Evolutionary conservation across 257 asterid genomes (phyloP), one percentile per base, ranked within the genome.

Genomic region (Nicotiana noctiflora): DNA sequence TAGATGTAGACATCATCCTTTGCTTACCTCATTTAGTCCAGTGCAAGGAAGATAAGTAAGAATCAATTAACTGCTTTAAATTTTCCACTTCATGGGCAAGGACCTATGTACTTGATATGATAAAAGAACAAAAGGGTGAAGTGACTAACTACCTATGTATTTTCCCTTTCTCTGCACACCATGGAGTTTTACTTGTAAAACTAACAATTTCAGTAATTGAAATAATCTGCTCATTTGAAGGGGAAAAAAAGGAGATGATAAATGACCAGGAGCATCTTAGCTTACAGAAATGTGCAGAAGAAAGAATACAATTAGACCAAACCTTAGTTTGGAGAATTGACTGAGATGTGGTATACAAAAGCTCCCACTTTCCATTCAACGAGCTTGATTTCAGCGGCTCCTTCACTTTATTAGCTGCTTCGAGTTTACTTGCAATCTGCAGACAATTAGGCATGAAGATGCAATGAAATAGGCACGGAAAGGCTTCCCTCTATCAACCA

Each of bases 311-410:
- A 72, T 13, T 4, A 23, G 61, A 6, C 6, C 37, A 12, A 14
- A 88, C 96, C 91, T 84, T 74, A 31, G 83, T 81, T 82, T 89
- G 89, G 59, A 90, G 86, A 81, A 92, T 82, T 15, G 94, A 87
- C 76, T 72, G 66, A 14, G 97, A 92, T 40, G 93, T 92, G 63
- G 94, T 88, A 29, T 89, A 92, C 81, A 90, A 82, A 62, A 90
- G 96, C 88, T 91, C 94, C 94, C 96, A 91, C 83, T 90, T 90
- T 76, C 93, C 96, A 78, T 91, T 89, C 29, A 91, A 84, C 40
- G 88, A 86, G 77, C 75, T 78, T 0, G 93, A 88, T 81, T 90
- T 90, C 82, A 90, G 89, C 10, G 91, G 94, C 72, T 90, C 92
- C 88, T 87, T 92, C 66, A 87, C 90, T 75, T 81, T 85, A 82